Conservation (phyloP, 2,329 filamentous ascomycete species). For the Trichoderma atroviride region DNA sequence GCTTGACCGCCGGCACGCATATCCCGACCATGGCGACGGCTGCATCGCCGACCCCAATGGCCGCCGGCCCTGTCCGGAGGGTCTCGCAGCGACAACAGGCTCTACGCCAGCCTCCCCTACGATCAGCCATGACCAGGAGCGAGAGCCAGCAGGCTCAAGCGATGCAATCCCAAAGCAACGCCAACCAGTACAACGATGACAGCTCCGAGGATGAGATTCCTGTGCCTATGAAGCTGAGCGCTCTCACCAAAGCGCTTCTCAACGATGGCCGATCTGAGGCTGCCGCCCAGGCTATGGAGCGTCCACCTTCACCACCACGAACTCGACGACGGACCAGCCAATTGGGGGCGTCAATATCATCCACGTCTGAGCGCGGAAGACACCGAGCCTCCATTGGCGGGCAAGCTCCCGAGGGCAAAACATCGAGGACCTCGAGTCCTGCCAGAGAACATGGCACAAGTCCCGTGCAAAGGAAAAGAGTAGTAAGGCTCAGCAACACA, state of each 20-base stretch:
- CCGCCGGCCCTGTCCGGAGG: slow-evolving; percentile 53
- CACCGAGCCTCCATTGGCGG: slow-evolving; percentile 53
- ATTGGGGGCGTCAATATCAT: slow-evolving; percentile 49
- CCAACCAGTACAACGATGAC: slow-evolving; percentile 63
- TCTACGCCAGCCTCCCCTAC: slow-evolving; percentile 53
- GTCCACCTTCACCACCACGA: slow-evolving; percentile 49
- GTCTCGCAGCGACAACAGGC: slow-evolving; percentile 61
- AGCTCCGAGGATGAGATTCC: slow-evolving; percentile 95
- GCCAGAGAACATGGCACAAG: slow-evolving; percentile 53
- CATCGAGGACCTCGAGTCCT: slow-evolving; percentile 51
- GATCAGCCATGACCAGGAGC: slow-evolving; percentile 48
- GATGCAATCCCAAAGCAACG: slow-evolving; percentile 38
- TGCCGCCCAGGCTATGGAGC: slow-evolving; percentile 31
- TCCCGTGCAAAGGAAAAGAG: slow-evolving; percentile 55
- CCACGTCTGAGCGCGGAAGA: slow-evolving; percentile 48
- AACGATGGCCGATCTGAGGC: slow-evolving; percentile 61
- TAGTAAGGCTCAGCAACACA: slow-evolving; percentile 59
- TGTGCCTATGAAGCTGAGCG: slow-evolving; percentile 90
- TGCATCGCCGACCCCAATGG: slow-evolving; percentile 59
- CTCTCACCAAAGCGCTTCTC: slow-evolving; percentile 84
- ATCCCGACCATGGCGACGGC: slow-evolving; percentile 48
- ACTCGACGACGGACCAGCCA: slow-evolving; percentile 55
- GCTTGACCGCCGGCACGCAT: slow-evolving; percentile 31
- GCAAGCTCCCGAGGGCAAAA: slow-evolving; percentile 41
- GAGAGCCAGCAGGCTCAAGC: slow-evolving; percentile 48